A percentile compares a stretch with the other conserved stretches of the same genome.
Evolutionary conservation across 2,329 filamentous ascomycete genomes (phyloP).

Genomic region (Ophiosphaerella narmari): DNA sequence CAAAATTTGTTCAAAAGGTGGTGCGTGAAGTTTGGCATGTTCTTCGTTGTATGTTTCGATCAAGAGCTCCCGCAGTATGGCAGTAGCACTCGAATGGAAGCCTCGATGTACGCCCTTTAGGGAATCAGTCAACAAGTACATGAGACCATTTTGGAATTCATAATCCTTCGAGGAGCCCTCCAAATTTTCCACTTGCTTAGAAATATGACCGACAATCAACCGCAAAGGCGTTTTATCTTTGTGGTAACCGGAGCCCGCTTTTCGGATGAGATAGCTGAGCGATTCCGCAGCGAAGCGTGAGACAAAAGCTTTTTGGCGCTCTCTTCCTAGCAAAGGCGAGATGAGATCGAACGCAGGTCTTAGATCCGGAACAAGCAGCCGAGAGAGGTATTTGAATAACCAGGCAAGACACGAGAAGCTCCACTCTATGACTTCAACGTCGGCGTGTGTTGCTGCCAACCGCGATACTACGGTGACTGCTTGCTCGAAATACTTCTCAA

Average conservation of each 20-base stretch:
- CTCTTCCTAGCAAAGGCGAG: constrained; percentile 80
- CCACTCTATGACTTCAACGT: constrained; percentile 94
- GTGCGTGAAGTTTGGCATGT: constrained; percentile 50
- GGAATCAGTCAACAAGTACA: constrained; percentile 89
- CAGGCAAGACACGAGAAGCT: constrained; percentile 93
- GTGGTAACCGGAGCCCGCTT: constrained; percentile 78
- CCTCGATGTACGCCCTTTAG: constrained; percentile 65
- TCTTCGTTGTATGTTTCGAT: constrained; percentile 30
- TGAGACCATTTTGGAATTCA: constrained; percentile 83
- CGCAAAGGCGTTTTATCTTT: constrained; percentile 72
- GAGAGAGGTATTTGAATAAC: constrained; percentile 94
- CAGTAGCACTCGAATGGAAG: constrained; percentile 61
- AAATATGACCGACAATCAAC: constrained; percentile 72
- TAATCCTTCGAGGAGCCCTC: constrained; percentile 62
- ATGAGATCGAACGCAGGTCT: constrained; percentile 83
- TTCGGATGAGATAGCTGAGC: constrained; percentile 89
- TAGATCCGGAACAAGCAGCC: constrained; percentile 82
- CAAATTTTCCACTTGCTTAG: constrained; percentile 66
- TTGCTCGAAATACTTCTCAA: constrained; percentile 84
- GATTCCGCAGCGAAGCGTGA: constrained; percentile 93
- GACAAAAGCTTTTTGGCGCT: constrained; percentile 82
- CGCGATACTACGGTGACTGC: constrained; percentile 76
- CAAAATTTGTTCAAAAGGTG: constrained; percentile 63
- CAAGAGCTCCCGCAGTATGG: constrained; percentile 59
- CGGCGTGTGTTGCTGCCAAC: constrained; percentile 76